phyloP scores from a whole-genome alignment of 371 early-diverging fungal genomes.

The Coelomomyces lativittatus region DNA sequence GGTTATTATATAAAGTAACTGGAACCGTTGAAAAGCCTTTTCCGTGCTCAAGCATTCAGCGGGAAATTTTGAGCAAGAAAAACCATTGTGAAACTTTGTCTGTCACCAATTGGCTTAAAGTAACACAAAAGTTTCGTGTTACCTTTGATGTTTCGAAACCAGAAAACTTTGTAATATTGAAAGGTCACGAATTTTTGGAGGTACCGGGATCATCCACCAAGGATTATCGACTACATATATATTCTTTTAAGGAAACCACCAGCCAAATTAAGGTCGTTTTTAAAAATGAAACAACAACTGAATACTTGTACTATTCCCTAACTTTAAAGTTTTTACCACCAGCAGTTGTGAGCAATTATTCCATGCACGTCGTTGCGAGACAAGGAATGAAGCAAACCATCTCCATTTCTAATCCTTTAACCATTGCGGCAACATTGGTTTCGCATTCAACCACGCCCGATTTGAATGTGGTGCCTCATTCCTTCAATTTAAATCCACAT shows the following conservation, averaged over 20 bases:
- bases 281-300: slow-evolving; percentile 28
- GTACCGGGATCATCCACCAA: slow-evolving; percentile 13
- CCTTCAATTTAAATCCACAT: slow-evolving; percentile 8
- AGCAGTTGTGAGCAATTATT: slow-evolving; percentile 15
- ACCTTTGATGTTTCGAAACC: slow-evolving; percentile 17
- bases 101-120: slow-evolving; percentile 25
- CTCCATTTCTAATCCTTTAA: slow-evolving; percentile 16
- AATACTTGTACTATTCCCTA: slow-evolving; percentile 18
- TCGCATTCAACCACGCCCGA: slow-evolving; percentile 16
- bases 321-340: slow-evolving; percentile 23
- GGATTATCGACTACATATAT: slow-evolving; percentile 27
- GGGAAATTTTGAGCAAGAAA: slow-evolving; percentile 31
- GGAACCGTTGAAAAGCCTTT: slow-evolving; percentile 27
- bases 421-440: slow-evolving; percentile 12
- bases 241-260: slow-evolving; percentile 26
- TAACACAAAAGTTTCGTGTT: slow-evolving; percentile 19
- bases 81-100: slow-evolving; percentile 15
- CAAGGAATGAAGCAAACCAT: slow-evolving; percentile 10
- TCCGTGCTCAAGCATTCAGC: slow-evolving; percentile 11
- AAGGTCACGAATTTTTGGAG: slow-evolving; percentile 29
- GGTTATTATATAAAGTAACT: slow-evolving; percentile 21
- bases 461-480: slow-evolving; percentile 11
- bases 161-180: slow-evolving; percentile 19
- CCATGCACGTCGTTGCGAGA: slow-evolving; percentile 15
- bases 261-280: slow-evolving; percentile 19